Evolutionary conservation across 2,329 filamentous ascomycete genomes (phyloP).

Genomic region (Penicillium hesseltinei): DNA sequence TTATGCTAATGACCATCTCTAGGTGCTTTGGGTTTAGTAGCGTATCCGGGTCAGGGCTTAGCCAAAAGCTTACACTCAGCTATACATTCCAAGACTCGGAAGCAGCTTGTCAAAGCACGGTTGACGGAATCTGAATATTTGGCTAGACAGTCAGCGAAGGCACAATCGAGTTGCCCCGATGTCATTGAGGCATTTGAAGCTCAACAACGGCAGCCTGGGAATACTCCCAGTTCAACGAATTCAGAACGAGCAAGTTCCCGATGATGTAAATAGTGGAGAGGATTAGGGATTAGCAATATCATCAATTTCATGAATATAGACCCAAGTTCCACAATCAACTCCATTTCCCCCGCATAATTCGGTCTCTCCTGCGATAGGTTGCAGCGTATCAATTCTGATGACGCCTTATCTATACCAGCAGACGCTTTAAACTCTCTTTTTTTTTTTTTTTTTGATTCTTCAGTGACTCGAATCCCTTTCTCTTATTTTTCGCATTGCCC

Average conservation of each 20-base stretch:
- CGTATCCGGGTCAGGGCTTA: constrained; percentile 35
- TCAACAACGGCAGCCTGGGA: background rate
- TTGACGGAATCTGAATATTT: constrained; percentile 21
- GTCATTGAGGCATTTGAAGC: constrained; percentile 13
- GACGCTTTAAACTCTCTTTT: no score
- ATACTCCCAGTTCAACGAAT: background rate
- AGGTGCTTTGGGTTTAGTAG: constrained; percentile 31
- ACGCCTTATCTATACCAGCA: background rate
- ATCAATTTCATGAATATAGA: background rate
- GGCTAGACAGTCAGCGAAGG: constrained; percentile 2
- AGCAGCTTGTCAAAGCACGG: constrained; percentile 23
- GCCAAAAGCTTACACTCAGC: constrained; percentile 33
- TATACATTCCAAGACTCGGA: constrained; percentile 26
- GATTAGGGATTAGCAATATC: background rate
- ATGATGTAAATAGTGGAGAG: background rate
- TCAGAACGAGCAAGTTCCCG: background rate
- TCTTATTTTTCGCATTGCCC: background rate
- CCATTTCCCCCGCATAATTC: background rate
- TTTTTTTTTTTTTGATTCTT: no score
- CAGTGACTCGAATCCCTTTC: no score
- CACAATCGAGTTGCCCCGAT: constrained; percentile 1
- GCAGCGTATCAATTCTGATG: background rate
- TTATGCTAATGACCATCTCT: background rate
- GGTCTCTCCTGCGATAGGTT: background rate
- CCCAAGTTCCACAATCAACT: no score